Base-by-base conservation (phyloP, 225 moss, liverwort and hornwort genomes). In the Takakia lepidozioides region DNA sequence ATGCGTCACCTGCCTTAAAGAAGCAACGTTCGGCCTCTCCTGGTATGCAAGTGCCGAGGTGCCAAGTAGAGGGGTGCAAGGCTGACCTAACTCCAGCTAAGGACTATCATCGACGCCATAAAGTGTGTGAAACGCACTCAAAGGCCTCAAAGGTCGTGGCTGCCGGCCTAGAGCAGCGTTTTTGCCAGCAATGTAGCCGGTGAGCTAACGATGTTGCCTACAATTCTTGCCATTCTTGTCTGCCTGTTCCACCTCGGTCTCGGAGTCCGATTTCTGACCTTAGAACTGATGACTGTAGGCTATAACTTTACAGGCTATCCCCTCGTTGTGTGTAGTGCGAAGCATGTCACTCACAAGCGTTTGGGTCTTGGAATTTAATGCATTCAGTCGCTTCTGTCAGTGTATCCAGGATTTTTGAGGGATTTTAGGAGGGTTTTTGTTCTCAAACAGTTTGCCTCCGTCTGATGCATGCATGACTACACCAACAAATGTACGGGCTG, bases 1-100 rank as follows among this genome's bases (percentile, higher is more conserved):
- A 61, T 17, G 58, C 78, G 8, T 70, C 75, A 41, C 82, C 88
- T 17, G 68, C 86, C 8, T 74, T 60, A 32, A 93, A 93, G 74
- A 93, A 84, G 65, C 92, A 73, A 55, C 85, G 88, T n/a, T n/a
- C n/a, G n/a, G n/a, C n/a, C n/a, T n/a, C n/a, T n/a, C n/a, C n/a
- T 47, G 70, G 66, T 16, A 64, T 67, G 25, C 83, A 79, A 57
- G 72, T 70, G 20, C 78, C 92, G 13, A 72, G 85, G 2, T 93
- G 93, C 52, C 93, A 93, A 62, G 93, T 88, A 25, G 93, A 93
- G 55, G 86, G 83, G 0, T 93, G 93, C 49, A 88, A 81, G 75
- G 80, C 88, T 25, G 88, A 93, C 63, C 69, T 93, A 40, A 81
- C 86, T 29, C 65, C 74, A 25, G 75, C 83, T 46, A 93, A 93